A percentile compares a stretch with the other conserved stretches of the same genome.
These are phyloP conservation scores for Fusarium acutatum DNA, from an alignment of 2,329 filamentous ascomycete genomes.

Conservation along the genomic window DNA sequence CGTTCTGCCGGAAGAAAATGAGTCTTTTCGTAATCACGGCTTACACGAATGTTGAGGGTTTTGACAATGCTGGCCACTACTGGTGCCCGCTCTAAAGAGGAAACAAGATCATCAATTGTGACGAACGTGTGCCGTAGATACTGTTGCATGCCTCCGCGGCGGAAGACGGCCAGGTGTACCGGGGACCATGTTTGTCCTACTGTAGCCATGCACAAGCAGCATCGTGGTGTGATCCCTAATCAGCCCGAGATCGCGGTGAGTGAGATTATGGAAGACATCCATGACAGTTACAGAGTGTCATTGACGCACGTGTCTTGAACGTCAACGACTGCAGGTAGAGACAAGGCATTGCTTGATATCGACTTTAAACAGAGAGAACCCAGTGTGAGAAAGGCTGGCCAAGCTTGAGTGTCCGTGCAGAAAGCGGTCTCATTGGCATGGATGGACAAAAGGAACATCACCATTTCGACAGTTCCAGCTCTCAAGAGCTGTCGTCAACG, in stretches of 20 bases:
- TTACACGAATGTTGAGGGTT: background rate
- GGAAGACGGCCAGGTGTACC: constrained; percentile 36
- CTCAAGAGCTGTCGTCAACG: background rate
- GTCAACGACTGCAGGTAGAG: background rate
- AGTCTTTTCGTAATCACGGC: background rate
- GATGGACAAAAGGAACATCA: background rate
- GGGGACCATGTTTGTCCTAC: constrained; percentile 14
- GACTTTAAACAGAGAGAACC: background rate
- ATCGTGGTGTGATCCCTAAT: constrained; percentile 24
- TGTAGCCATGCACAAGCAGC: constrained; percentile 14
- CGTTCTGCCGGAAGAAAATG: constrained; percentile 13
- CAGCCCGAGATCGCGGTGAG: constrained; percentile 40
- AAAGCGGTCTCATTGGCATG: constrained; percentile 16
- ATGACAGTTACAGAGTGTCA: background rate
- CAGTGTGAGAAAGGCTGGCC: background rate
- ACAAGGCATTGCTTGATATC: constrained; percentile 2
- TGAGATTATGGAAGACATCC: constrained; percentile 17
- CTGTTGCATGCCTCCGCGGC: constrained; percentile 12
- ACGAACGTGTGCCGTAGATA: constrained; percentile 22
- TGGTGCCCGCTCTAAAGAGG: constrained; percentile 37
- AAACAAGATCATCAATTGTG: constrained; percentile 40
- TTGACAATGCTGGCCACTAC: constrained; percentile 13
- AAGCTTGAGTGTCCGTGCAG: background rate
- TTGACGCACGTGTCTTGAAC: background rate
- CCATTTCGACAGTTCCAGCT: background rate